Evolutionary conservation across 805 yeast species (phyloP).

Genomic region (Torulaspora franciscae): DNA sequence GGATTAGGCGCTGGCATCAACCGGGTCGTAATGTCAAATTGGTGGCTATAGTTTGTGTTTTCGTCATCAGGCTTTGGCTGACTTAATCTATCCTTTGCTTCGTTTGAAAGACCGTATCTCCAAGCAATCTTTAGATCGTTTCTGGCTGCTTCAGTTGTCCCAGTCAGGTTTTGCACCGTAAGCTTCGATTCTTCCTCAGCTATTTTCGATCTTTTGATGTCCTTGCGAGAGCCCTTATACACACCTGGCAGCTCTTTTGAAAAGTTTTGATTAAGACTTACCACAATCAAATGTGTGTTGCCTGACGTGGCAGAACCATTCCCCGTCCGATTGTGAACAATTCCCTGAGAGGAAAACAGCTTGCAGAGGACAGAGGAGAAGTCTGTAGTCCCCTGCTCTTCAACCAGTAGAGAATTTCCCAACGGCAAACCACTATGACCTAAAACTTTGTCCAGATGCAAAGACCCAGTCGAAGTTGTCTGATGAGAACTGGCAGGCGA

Average conservation of each 20-base stretch:
- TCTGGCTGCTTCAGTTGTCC: slow-evolving; percentile 28
- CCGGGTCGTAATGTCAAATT: slow-evolving; percentile 73
- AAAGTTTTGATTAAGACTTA: slow-evolving; percentile 59
- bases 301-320: slow-evolving; percentile 23
- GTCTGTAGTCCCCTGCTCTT: slow-evolving; percentile 86
- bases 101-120: slow-evolving; percentile 67
- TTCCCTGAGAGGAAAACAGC: slow-evolving; percentile 71
- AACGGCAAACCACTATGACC: slow-evolving; percentile 83
- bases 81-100: slow-evolving; percentile 16
- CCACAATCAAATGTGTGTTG: slow-evolving; percentile 57
- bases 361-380: slow-evolving; percentile 68
- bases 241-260: slow-evolving; percentile 70
- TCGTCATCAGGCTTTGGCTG: slow-evolving; percentile 26
- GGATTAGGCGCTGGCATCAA: slow-evolving; percentile 61
- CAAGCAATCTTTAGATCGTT: slow-evolving; percentile 81
- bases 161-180: slow-evolving; percentile 62
- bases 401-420: slow-evolving; percentile 64
- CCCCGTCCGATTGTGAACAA: slow-evolving; percentile 53
- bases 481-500: slow-evolving; percentile 68
- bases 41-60: slow-evolving; percentile 53
- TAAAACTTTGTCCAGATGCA: slow-evolving; percentile 67
- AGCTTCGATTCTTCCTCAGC: slow-evolving; percentile 54
- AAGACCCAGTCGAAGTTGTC: slow-evolving; percentile 73
- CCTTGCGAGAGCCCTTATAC: slow-evolving; percentile 63
- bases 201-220: slow-evolving; percentile 56